Evolutionary conservation across 1,139 yeast species (phyloP).

Genomic region (Pichia sp.): DNA sequence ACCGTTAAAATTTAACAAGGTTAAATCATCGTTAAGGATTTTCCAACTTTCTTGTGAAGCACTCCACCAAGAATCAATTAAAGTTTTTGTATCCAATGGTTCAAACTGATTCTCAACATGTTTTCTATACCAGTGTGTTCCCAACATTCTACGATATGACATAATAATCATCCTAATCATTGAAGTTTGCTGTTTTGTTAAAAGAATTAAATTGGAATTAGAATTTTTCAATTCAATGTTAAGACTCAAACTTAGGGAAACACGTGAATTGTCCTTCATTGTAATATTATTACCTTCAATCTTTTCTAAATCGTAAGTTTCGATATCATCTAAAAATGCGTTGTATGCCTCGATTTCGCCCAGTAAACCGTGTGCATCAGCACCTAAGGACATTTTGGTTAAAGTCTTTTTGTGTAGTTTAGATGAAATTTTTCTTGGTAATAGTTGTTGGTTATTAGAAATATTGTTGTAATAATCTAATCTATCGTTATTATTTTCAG

Average conservation of each 20-base stretch:
- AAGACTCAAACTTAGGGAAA: slow-evolving; percentile 24
- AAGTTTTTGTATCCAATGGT: slow-evolving; percentile 28
- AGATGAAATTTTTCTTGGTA: slow-evolving; percentile 38
- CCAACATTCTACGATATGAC: slow-evolving; percentile 46
- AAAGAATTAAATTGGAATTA: slow-evolving; percentile 18
- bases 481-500: slow-evolving; percentile 28
- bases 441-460: slow-evolving; percentile 35
- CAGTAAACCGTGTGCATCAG: slow-evolving; percentile 17
- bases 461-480: slow-evolving; percentile 28
- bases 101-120: slow-evolving; percentile 12
- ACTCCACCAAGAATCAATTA: slow-evolving; percentile 35
- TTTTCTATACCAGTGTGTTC: slow-evolving; percentile 39
- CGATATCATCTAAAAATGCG: slow-evolving; percentile 33
- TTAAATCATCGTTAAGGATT: slow-evolving; percentile 34
- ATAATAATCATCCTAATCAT: slow-evolving; percentile 42
- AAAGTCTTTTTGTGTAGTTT: slow-evolving; percentile 27
- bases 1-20: slow-evolving; percentile 65
- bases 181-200: slow-evolving; percentile 36
- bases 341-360: slow-evolving; percentile 28
- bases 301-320: slow-evolving; percentile 45
- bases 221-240: slow-evolving; percentile 26
- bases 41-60: slow-evolving; percentile 33
- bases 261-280: slow-evolving; percentile 13
- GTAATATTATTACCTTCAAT: slow-evolving; percentile 35
- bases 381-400: slow-evolving; percentile 24